These are phyloP conservation scores for Stentor coeruleus DNA, from an alignment of 73 alveolate genomes.

Conservation along the genomic window DNA sequence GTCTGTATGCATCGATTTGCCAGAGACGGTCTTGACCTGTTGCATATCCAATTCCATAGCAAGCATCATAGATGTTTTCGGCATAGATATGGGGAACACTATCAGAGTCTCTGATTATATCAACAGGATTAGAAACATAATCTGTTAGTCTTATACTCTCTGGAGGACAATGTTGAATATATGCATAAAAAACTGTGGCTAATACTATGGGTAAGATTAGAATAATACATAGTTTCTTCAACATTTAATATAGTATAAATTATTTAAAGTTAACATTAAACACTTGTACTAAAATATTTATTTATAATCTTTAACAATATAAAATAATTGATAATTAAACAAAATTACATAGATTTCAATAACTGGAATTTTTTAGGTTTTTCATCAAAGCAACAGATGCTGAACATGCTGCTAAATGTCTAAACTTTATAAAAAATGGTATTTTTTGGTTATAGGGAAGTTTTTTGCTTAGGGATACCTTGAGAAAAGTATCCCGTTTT, in stretches of 20 bases:
- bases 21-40: constrained; percentile 84
- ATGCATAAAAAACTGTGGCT: background rate
- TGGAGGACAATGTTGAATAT: background rate
- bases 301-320: too few species aligned
- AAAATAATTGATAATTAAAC: too few species aligned
- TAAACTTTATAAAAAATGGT: constrained; percentile 45
- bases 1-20: constrained; percentile 64
- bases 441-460: constrained; percentile 43
- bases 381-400: constrained; percentile 30
- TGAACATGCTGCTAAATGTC: constrained; percentile 56
- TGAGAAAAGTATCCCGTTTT: constrained; percentile 40
- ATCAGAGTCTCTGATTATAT: constrained; percentile 50
- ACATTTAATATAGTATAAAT: background rate
- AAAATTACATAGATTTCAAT: background rate
- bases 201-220: background rate
- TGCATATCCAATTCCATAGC: constrained; percentile 65
- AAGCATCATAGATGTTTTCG: constrained; percentile 56
- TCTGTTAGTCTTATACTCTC: background rate
- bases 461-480: constrained; percentile 53
- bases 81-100: constrained; percentile 82
- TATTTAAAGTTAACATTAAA: too few species aligned
- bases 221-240: background rate
- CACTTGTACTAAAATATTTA: too few species aligned
- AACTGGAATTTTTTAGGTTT: background rate
- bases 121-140: background rate